A percentile compares a stretch with the other conserved stretches of the same genome.
These are phyloP conservation scores for Trichoderma asperellum DNA, from an alignment of 2,329 filamentous ascomycete genomes.

Conservation along the genomic window DNA sequence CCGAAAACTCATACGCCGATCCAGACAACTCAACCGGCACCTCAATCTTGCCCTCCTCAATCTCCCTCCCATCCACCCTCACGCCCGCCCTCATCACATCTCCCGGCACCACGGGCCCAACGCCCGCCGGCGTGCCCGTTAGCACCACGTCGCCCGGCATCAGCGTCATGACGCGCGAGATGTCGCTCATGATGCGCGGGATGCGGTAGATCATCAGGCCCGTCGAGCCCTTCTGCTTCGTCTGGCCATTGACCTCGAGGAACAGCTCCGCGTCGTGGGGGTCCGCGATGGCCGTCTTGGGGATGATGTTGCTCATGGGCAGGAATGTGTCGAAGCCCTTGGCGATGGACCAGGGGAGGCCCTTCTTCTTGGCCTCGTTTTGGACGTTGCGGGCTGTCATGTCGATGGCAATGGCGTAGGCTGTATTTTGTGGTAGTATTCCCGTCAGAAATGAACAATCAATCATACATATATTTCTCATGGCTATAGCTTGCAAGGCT, in stretches of 20 bases:
- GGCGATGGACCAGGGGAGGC: slow-evolving; percentile 91
- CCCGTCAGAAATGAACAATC: background rate
- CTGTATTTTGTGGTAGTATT: slow-evolving; percentile 47
- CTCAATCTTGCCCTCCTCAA: slow-evolving; percentile 83
- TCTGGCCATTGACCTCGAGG: slow-evolving; percentile 78
- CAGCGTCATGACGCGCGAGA: slow-evolving; percentile 92
- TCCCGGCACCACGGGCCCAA: slow-evolving; percentile 81
- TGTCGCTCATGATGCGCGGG: slow-evolving; percentile 84
- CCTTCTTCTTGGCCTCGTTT: slow-evolving; percentile 93
- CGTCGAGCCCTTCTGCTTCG: slow-evolving; percentile 85
- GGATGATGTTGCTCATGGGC: slow-evolving; percentile 80
- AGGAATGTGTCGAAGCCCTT: slow-evolving; percentile 99
- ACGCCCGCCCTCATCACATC: slow-evolving; percentile 87
- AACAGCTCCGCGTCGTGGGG: slow-evolving; percentile 88
- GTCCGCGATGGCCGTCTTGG: slow-evolving; percentile 78
- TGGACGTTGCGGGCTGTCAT: slow-evolving; percentile 97
- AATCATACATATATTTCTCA: background rate
- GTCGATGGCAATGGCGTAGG: slow-evolving; percentile 90
- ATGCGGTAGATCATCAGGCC: slow-evolving; percentile 92
- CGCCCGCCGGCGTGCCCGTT: slow-evolving; percentile 97
- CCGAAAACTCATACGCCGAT: slow-evolving; percentile 74
- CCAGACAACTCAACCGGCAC: slow-evolving; percentile 80
- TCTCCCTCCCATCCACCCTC: slow-evolving; percentile 76
- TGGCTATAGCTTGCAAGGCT: too few species aligned
- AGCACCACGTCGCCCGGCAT: slow-evolving; percentile 90